Evolutionary conservation across 495 filamentous ascomycete genomes (phyloP).

Genomic region (Lichina pygmaea): DNA sequence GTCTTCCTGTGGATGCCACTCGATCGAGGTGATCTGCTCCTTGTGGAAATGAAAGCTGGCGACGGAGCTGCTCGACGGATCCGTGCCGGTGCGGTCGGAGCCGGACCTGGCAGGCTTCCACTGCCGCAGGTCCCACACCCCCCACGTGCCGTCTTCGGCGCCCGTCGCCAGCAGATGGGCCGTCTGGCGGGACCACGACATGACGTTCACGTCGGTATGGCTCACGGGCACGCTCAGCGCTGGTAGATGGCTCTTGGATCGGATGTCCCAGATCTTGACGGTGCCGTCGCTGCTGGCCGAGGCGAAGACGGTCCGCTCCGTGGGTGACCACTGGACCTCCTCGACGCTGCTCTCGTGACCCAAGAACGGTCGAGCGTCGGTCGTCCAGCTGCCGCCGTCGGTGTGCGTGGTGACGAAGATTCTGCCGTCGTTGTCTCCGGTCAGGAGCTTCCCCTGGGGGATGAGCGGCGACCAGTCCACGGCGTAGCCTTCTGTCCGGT

Average conservation of each 20-base stretch:
- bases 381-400: slow-evolving; percentile 67
- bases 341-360: slow-evolving; percentile 72
- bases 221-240: slow-evolving; percentile 68
- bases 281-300: slow-evolving; percentile 83
- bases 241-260: slow-evolving; percentile 61
- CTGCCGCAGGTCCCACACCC: slow-evolving; percentile 82
- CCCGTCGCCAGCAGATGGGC: slow-evolving; percentile 76
- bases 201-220: slow-evolving; percentile 73
- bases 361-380: slow-evolving; percentile 49
- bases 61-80: slow-evolving; percentile 35
- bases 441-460: slow-evolving; percentile 55
- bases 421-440: slow-evolving; percentile 68
- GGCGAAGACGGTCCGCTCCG: slow-evolving; percentile 73
- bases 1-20: slow-evolving; percentile 95
- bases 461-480: slow-evolving; percentile 77
- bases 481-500: slow-evolving; percentile 64
- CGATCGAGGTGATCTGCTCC: slow-evolving; percentile 81
- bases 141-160: slow-evolving; percentile 83
- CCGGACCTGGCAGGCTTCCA: slow-evolving; percentile 41
- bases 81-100: slow-evolving; percentile 16
- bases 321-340: slow-evolving; percentile 88
- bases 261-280: slow-evolving; percentile 83
- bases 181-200: slow-evolving; percentile 74
- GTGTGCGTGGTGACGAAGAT: slow-evolving; percentile 73
- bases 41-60: slow-evolving; percentile 85